A percentile compares a stretch with the other conserved stretches of the same genome.
phyloP scores from a whole-genome alignment of 2,329 filamentous ascomycete genomes.

The Xylariaceae sp. region DNA sequence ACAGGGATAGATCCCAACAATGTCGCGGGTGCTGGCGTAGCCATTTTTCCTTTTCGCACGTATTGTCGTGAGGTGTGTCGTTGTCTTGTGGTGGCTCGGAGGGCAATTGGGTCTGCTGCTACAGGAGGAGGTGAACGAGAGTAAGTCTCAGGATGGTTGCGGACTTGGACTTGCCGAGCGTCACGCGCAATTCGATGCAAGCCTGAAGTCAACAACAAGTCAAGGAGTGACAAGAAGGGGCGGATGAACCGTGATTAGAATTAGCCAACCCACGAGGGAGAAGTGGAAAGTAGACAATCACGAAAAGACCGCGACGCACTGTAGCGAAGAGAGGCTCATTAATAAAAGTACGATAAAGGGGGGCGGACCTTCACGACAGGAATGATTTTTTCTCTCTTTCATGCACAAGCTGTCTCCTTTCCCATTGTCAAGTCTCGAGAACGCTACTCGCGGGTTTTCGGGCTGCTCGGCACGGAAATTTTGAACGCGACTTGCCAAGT shows the following conservation, averaged over 20 bases:
- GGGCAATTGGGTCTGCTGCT: not conserved
- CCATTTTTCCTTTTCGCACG: constrained; percentile 19
- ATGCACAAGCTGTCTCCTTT: constrained; percentile 8
- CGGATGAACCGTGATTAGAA: constrained; percentile 16
- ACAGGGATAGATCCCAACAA: constrained; percentile 55
- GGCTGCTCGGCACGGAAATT: constrained; percentile 17
- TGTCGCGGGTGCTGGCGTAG: constrained; percentile 33
- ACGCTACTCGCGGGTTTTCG: constrained; percentile 14
- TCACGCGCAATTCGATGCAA: too few species aligned
- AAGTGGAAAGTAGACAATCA: constrained; percentile 29
- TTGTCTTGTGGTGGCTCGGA: constrained; percentile 1
- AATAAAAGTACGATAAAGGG: constrained; percentile 7
- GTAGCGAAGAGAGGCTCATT: constrained; percentile 11
- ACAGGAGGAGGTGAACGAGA: not conserved
- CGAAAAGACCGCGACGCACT: constrained; percentile 20
- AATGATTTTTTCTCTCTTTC: constrained; percentile 7
- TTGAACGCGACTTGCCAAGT: constrained; percentile 1
- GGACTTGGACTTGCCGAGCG: constrained; percentile 6
- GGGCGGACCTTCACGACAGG: constrained; percentile 10
- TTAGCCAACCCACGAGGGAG: constrained; percentile 17
- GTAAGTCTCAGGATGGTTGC: not conserved
- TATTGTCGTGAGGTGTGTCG: not conserved
- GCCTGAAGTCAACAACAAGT: too few species aligned
- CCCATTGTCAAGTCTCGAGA: constrained; percentile 4
- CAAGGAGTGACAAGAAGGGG: constrained; percentile 39